Evolutionary conservation across 345 rosid species (phyloP).

Genomic region (Pistacia atlantica): DNA sequence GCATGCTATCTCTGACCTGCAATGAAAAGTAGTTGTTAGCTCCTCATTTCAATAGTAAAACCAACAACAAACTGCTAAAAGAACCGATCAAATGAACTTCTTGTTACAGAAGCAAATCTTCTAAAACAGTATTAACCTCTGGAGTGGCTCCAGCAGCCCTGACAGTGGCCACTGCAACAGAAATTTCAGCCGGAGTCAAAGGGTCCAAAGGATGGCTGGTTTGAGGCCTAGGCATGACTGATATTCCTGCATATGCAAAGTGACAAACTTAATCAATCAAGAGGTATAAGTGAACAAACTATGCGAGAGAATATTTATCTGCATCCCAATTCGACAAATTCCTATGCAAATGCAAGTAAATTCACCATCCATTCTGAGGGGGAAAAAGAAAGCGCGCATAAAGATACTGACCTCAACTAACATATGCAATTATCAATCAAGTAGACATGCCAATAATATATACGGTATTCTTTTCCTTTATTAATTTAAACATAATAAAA

Average conservation of each 20-base stretch:
- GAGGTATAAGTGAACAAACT: constrained; percentile 7
- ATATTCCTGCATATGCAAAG: constrained; percentile 42
- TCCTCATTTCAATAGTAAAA: constrained; percentile 9
- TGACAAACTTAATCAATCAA: constrained; percentile 15
- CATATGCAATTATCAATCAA: background rate
- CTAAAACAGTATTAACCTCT: constrained; percentile 52
- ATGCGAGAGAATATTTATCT: background rate
- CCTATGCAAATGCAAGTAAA: background rate
- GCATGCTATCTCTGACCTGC: constrained; percentile 92
- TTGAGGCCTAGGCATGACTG: constrained; percentile 77
- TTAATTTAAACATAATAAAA: background rate
- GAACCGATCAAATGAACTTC: constrained; percentile 6
- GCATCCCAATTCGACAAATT: background rate
- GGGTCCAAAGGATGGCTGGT: constrained; percentile 89
- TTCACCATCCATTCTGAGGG: background rate
- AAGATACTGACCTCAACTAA: background rate
- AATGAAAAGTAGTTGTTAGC: constrained; percentile 22
- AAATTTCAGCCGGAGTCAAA: constrained; percentile 81
- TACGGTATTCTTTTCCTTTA: background rate
- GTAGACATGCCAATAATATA: background rate
- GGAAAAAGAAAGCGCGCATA: background rate
- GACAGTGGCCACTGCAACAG: constrained; percentile 90
- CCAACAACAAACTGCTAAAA: background rate
- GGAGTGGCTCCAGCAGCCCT: constrained; percentile 93
- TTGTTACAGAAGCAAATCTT: background rate